Evolutionary conservation across 1,139 yeast genomes (phyloP).

Genomic region (Kurtzmaniella quercitrusa): DNA sequence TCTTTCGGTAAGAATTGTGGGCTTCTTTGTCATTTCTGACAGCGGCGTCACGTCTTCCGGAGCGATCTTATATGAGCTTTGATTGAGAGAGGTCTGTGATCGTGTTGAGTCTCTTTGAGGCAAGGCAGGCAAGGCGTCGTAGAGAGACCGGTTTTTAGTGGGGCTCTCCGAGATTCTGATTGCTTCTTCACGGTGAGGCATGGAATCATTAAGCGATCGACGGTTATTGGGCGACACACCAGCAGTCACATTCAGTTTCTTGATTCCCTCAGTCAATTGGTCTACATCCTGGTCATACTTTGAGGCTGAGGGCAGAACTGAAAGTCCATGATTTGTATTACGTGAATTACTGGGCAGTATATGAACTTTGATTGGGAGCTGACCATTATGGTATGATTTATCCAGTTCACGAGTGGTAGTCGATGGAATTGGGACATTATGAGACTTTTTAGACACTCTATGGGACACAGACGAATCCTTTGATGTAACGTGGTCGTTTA

Average conservation of each 20-base stretch:
- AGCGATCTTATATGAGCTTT: not conserved
- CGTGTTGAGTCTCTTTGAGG: not conserved
- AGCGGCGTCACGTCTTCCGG: not conserved
- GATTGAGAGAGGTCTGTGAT: not conserved
- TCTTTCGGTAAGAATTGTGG: not conserved
- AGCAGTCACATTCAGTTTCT: not conserved
- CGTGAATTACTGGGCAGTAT: not conserved
- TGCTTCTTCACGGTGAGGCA: not conserved
- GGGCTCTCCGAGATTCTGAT: not conserved
- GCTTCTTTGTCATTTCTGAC: not conserved
- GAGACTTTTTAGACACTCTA: not conserved
- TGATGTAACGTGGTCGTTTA: constrained; percentile 4
- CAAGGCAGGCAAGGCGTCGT: no score
- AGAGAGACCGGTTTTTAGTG: not conserved
- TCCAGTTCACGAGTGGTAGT: not conserved
- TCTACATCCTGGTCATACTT: not conserved
- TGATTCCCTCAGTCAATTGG: not conserved
- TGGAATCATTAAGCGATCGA: not conserved
- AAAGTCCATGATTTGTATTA: not conserved
- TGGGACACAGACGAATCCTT: not conserved
- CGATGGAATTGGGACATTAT: not conserved
- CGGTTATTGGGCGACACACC: not conserved
- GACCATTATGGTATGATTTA: not conserved
- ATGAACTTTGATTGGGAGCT: not conserved
- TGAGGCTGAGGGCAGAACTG: not conserved